These are phyloP conservation scores for Epicoccum sorghinum DNA, from an alignment of 2,329 filamentous ascomycete species.

Conservation along the genomic window DNA sequence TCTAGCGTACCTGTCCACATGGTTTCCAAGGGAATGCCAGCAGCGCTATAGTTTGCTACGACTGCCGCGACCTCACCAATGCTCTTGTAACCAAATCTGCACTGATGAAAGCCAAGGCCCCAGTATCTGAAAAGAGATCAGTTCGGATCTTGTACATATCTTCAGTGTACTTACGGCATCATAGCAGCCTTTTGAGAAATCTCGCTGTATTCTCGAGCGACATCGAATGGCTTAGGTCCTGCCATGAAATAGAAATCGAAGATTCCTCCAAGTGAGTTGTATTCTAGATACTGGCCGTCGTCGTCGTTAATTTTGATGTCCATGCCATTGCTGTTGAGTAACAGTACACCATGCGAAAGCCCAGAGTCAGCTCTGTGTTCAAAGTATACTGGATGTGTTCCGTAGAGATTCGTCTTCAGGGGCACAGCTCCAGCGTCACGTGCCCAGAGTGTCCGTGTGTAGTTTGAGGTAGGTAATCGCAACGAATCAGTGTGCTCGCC, in stretches of 20 bases:
- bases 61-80: constrained; percentile 68
- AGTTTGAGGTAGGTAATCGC: constrained; percentile 69
- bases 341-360: constrained; percentile 42
- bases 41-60: constrained; percentile 68
- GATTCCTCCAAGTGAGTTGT: constrained; percentile 78
- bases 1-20: constrained; percentile 70
- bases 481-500: constrained; percentile 77
- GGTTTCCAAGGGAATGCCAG: constrained; percentile 70
- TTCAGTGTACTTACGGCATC: constrained; percentile 43
- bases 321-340: constrained; percentile 59
- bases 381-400: constrained; percentile 74
- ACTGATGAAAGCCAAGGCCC: constrained; percentile 59
- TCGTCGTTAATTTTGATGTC: constrained; percentile 75
- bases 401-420: constrained; percentile 70
- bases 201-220: constrained; percentile 56
- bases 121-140: constrained; percentile 46
- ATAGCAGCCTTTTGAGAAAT: constrained; percentile 54
- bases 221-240: constrained; percentile 54
- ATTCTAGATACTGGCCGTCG: constrained; percentile 73
- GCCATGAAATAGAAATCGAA: constrained; percentile 66
- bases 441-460: constrained; percentile 73
- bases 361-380: constrained; percentile 64
- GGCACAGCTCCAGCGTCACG: constrained; percentile 69
- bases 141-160: too few species aligned
- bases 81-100: constrained; percentile 58